Conservation (phyloP, 2,329 filamentous ascomycete species). For the Tolypocladium guangdongense region DNA sequence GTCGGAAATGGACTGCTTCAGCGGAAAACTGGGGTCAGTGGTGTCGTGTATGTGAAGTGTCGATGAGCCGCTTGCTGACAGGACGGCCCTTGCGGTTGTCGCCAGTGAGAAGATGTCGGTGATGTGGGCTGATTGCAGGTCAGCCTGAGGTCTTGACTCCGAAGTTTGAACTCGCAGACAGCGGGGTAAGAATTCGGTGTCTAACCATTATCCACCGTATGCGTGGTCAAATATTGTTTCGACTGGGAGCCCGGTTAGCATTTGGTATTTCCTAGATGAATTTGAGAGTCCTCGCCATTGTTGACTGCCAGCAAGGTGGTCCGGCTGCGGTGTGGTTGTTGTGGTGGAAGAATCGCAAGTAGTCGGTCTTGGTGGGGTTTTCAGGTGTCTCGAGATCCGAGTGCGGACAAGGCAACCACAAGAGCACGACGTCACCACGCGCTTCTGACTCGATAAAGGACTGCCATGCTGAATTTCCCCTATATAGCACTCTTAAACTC, state of each 20-base stretch:
- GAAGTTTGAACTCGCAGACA: not conserved
- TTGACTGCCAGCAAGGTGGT: not conserved
- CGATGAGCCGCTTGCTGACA: constrained; percentile 80
- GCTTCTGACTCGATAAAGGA: not conserved
- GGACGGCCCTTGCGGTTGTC: constrained; percentile 58
- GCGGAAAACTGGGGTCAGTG: constrained; percentile 57
- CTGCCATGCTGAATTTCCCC: not conserved
- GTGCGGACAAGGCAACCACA: too few species aligned
- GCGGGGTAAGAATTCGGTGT: constrained; percentile 15
- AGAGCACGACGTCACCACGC: not conserved
- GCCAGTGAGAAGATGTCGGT: constrained; percentile 79
- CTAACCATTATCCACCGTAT: constrained; percentile 78
- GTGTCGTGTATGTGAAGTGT: constrained; percentile 73
- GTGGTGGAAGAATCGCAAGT: not conserved
- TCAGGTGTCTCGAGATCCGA: not conserved
- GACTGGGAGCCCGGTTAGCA: constrained; percentile 46
- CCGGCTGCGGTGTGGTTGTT: not conserved
- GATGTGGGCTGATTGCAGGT: constrained; percentile 51
- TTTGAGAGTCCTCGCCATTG: not conserved
- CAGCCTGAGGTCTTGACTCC: not conserved
- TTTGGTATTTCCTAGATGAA: not conserved
- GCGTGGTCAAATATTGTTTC: constrained; percentile 93
- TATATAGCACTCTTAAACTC: not conserved
- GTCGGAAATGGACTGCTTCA: constrained; percentile 66
- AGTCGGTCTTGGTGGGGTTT: not conserved